Percentiles rank a stretch among this genome's conserved stretches.
Evolutionary conservation across 2,329 filamentous ascomycete species (phyloP).

Genomic region (Beauveria caledonica): DNA sequence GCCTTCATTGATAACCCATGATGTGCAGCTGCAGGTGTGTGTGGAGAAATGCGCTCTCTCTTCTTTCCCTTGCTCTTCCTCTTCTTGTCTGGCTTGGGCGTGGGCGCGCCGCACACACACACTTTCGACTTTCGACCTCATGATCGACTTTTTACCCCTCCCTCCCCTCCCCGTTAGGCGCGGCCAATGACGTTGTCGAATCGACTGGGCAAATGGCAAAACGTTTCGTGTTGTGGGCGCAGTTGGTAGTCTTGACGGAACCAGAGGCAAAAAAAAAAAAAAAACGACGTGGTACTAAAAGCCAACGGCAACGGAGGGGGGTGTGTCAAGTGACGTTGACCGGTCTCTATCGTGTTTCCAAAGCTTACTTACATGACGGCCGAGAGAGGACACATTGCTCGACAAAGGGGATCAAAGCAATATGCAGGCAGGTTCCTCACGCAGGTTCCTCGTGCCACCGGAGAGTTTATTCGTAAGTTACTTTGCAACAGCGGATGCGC

Average conservation of each 20-base stretch:
- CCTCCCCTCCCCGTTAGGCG: not conserved
- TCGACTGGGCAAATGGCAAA: not conserved
- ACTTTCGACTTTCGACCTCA: slow-evolving; percentile 8
- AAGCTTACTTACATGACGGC: not conserved
- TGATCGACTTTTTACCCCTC: not conserved
- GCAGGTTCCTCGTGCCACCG: not conserved
- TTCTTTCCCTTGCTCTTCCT: not conserved
- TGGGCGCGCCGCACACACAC: not conserved
- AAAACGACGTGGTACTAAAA: not conserved
- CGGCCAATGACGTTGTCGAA: not conserved
- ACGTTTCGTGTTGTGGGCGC: not conserved
- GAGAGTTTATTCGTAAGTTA: not conserved
- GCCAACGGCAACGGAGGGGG: too few relatives aligned
- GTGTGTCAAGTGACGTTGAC: too few relatives aligned
- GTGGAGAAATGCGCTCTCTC: not conserved
- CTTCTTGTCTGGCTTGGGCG: not conserved
- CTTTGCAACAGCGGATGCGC: not conserved
- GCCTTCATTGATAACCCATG: not conserved
- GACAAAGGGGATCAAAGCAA: not conserved
- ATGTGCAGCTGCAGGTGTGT: slow-evolving; percentile 11
- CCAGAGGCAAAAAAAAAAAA: not conserved
- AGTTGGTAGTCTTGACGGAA: not conserved
- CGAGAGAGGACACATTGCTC: not conserved
- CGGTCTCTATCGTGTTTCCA: too few relatives aligned
- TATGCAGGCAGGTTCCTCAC: too few relatives aligned